Percentiles rank a stretch among this genome's conserved stretches.
phyloP scores from a whole-genome alignment of 2,329 filamentous ascomycete genomes.

The Ophidiomyces ophidiicola region DNA sequence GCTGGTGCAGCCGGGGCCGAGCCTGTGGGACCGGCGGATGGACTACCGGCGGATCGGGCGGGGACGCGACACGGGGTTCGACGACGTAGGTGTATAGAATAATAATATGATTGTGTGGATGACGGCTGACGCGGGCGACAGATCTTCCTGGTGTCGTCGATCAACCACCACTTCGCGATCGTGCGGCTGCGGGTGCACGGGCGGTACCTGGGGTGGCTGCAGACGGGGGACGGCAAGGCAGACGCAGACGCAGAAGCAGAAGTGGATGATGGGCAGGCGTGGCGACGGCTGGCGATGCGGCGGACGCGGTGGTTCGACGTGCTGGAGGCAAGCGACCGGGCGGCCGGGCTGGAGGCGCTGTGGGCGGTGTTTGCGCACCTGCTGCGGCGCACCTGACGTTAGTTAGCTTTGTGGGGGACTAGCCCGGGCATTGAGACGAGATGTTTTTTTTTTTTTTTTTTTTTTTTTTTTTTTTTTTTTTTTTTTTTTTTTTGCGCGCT shows the following conservation, averaged over 20 bases:
- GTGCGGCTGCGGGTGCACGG: constrained; percentile 47
- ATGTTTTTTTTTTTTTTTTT: too few relatives aligned
- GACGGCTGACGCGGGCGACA: constrained; percentile 20
- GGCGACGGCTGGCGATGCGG: constrained; percentile 42
- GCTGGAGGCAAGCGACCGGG: constrained; percentile 41
- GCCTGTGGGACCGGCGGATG: constrained; percentile 46
- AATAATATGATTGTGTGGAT: constrained; percentile 1
- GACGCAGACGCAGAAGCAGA: constrained; percentile 16
- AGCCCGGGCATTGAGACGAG: too few relatives aligned
- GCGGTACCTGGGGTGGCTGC: constrained; percentile 45
- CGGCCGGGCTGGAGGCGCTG: constrained; percentile 44
- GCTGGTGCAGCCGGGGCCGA: constrained; percentile 38
- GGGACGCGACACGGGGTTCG: constrained; percentile 35
- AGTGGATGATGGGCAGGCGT: constrained; percentile 27
- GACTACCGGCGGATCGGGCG: constrained; percentile 47
- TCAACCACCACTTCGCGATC: constrained; percentile 52
- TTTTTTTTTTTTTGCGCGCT: not conserved
- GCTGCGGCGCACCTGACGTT: too few relatives aligned
- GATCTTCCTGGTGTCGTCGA: constrained; percentile 50
- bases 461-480: not conserved
- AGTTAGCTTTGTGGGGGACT: too few relatives aligned
- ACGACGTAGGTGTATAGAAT: constrained; percentile 38
- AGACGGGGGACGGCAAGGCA: constrained; percentile 30
- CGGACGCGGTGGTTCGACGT: constrained; percentile 50
- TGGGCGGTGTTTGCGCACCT: constrained; percentile 49